These are phyloP conservation scores for Colletotrichum eleusines DNA, from an alignment of 2,329 filamentous ascomycete species.

Conservation along the genomic window DNA sequence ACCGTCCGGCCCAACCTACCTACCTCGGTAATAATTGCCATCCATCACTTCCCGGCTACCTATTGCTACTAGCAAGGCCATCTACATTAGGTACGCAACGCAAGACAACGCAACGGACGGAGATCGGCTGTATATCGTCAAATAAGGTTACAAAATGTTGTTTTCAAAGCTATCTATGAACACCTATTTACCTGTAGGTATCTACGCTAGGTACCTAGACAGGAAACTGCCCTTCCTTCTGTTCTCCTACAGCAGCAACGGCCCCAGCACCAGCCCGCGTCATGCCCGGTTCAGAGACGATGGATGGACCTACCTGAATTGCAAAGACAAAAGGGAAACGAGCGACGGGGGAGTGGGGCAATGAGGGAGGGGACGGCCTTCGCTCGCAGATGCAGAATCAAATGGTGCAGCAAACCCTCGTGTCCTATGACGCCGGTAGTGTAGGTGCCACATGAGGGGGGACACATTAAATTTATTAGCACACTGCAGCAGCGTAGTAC, in stretches of 20 bases:
- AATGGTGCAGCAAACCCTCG: constrained; percentile 34
- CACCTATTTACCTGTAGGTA: no score
- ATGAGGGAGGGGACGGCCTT: constrained; percentile 20
- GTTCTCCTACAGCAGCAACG: not conserved
- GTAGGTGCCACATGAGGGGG: constrained; percentile 19
- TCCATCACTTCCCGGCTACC: no score
- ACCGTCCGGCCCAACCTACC: no score
- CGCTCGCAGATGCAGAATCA: constrained; percentile 33
- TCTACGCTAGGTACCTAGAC: no score
- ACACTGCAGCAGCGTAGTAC: not conserved
- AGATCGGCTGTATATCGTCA: no score
- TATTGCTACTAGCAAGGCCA: no score
- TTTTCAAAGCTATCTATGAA: not conserved
- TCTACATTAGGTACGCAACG: no score
- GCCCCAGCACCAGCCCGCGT: not conserved
- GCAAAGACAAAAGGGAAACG: not conserved
- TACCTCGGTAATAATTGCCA: no score
- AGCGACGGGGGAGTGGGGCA: not conserved
- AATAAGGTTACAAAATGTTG: not conserved
- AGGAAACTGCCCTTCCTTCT: not conserved
- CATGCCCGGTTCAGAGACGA: constrained; percentile 5
- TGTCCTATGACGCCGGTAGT: constrained; percentile 34
- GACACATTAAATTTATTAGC: constrained; percentile 8
- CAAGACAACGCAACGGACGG: no score
- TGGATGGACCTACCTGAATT: not conserved